Evolutionary conservation across 2,329 filamentous ascomycete genomes (phyloP).

Genomic region (Nothophaeocryptopus gaeumannii): DNA sequence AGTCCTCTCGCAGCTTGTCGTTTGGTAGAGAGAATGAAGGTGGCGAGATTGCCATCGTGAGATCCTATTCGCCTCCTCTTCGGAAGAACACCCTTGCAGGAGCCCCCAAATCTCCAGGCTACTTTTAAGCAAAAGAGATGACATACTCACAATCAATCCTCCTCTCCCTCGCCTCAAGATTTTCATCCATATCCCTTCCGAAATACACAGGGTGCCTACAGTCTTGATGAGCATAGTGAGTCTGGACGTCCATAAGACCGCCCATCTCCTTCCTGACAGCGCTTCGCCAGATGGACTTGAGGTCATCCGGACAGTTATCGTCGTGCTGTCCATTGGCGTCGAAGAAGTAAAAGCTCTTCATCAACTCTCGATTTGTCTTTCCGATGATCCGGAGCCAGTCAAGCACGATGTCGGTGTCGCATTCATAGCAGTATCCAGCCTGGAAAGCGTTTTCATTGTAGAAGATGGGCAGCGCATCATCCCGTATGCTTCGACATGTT

Average conservation of each 20-base stretch:
- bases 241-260: slow-evolving; percentile 10
- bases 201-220: slow-evolving; percentile 20
- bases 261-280: slow-evolving; percentile 12
- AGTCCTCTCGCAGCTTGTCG: background rate
- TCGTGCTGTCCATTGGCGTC: slow-evolving; percentile 19
- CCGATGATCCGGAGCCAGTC: slow-evolving; percentile 22
- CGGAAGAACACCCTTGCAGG: background rate
- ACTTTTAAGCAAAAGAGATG: background rate
- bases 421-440: slow-evolving; percentile 24
- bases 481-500: slow-evolving; percentile 20
- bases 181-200: slow-evolving; percentile 3
- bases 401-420: slow-evolving; percentile 12
- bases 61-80: background rate
- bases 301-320: slow-evolving; percentile 13
- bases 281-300: slow-evolving; percentile 17
- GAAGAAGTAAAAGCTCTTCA: slow-evolving; percentile 19
- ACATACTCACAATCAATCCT: too few species aligned
- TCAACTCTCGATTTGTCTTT: slow-evolving; percentile 14
- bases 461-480: slow-evolving; percentile 25
- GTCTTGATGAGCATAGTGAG: slow-evolving; percentile 8
- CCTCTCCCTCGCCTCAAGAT: slow-evolving; percentile 13
- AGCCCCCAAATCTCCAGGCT: background rate
- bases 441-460: slow-evolving; percentile 24
- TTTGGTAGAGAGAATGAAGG: background rate
- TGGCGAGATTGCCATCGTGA: background rate